A percentile compares a stretch with the other conserved stretches of the same genome.
Evolutionary conservation across 1,284 basidiomycete genomes (phyloP).

Genomic region (Tilletia horrida): DNA sequence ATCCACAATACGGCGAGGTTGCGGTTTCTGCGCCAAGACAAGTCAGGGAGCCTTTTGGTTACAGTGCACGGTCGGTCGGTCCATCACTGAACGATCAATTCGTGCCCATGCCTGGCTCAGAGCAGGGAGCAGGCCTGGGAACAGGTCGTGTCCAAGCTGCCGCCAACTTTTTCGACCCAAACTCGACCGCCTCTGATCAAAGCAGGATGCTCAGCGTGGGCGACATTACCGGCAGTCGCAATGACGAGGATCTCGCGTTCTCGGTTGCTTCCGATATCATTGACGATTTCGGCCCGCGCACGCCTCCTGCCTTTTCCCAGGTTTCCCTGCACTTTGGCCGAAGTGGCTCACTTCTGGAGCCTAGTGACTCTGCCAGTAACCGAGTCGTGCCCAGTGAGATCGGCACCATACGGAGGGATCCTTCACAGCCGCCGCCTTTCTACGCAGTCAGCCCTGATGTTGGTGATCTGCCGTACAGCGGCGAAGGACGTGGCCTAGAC

Average conservation of each 20-base stretch:
- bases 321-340: slow-evolving; percentile 31
- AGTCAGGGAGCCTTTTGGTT: not conserved
- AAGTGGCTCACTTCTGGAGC: slow-evolving; percentile 32
- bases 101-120: slow-evolving; percentile 26
- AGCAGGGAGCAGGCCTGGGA: slow-evolving; percentile 25
- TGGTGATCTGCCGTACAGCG: not conserved
- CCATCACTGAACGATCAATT: slow-evolving; percentile 18
- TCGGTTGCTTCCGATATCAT: not conserved
- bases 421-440: slow-evolving; percentile 22
- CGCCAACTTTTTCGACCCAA: slow-evolving; percentile 5
- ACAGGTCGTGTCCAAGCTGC: not conserved
- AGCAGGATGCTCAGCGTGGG: slow-evolving; percentile 21
- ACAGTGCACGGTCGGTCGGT: not conserved
- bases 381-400: slow-evolving; percentile 37
- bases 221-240: not conserved
- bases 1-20: slow-evolving; percentile 17
- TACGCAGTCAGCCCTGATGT: slow-evolving; percentile 18
- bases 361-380: slow-evolving; percentile 44
- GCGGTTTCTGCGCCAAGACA: not conserved
- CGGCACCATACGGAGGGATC: slow-evolving; percentile 27
- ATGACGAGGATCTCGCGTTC: not conserved
- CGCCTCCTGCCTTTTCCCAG: slow-evolving; percentile 34
- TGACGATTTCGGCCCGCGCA: slow-evolving; percentile 41
- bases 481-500: not conserved
- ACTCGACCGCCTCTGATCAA: slow-evolving; percentile 31